Conservation (phyloP, 2,329 filamentous ascomycete species). For the Geoglossum cookeanum region DNA sequence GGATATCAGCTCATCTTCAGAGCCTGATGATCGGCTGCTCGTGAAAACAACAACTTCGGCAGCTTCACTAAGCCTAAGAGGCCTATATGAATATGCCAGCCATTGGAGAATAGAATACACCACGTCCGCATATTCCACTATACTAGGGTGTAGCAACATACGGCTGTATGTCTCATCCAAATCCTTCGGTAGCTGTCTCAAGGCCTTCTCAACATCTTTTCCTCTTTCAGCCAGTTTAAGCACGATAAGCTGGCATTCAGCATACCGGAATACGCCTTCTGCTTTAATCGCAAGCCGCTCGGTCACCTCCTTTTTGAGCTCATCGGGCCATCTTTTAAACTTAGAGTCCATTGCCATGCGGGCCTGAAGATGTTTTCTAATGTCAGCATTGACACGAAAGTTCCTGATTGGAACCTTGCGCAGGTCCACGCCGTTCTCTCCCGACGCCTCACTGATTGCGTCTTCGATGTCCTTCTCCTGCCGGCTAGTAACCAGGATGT, state of each 20-base stretch:
- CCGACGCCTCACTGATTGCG: not conserved
- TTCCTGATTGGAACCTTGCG: not conserved
- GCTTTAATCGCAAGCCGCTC: not conserved
- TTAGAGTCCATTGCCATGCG: not conserved
- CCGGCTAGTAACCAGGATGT: slow-evolving; percentile 3
- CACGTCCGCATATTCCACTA: not conserved
- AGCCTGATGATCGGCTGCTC: not conserved
- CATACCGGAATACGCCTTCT: slow-evolving; percentile 8
- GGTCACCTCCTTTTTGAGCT: not conserved
- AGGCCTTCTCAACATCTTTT: slow-evolving; percentile 3
- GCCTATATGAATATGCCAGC: slow-evolving; percentile 10
- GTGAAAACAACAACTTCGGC: not conserved
- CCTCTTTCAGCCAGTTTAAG: slow-evolving; percentile 3
- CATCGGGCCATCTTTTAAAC: slow-evolving; percentile 1
- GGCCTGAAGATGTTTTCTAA: slow-evolving; percentile 2
- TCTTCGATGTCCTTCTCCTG: not conserved
- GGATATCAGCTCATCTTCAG: not conserved
- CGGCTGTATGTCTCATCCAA: slow-evolving; percentile 9
- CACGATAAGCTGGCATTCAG: slow-evolving; percentile 7
- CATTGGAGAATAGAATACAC: slow-evolving; percentile 8
- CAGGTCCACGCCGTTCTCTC: not conserved
- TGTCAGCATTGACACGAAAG: slow-evolving; percentile 1
- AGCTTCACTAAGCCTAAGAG: slow-evolving; percentile 3
- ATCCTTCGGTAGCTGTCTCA: slow-evolving; percentile 6
- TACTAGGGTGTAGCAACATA: slow-evolving; percentile 2